These are phyloP conservation scores for Dryas octopetala DNA, from an alignment of 306 rosid species.

Conservation along the genomic window DNA sequence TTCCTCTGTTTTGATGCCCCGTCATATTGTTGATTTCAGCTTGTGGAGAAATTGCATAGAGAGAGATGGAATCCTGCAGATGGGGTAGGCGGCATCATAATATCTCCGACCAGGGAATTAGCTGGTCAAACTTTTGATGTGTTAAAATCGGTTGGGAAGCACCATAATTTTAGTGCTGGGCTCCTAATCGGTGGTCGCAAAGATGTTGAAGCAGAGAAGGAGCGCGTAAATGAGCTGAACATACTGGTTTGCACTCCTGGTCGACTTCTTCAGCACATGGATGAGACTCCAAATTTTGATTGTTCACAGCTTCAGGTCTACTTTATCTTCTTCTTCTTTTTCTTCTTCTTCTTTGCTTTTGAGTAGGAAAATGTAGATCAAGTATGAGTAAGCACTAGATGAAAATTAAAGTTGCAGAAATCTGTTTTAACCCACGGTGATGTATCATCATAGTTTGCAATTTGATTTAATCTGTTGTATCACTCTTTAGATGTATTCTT, in stretches of 20 bases:
- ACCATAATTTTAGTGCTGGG: slow-evolving; percentile 86
- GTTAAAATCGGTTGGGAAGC: slow-evolving; percentile 58
- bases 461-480: too few relatives aligned
- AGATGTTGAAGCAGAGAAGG: slow-evolving; percentile 72
- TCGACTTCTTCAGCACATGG: slow-evolving; percentile 93
- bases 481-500: background rate
- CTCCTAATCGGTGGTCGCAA: slow-evolving; percentile 92
- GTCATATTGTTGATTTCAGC: slow-evolving; percentile 42
- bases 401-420: too few relatives aligned
- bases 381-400: too few relatives aligned
- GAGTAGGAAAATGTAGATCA: background rate
- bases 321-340: slow-evolving; percentile 5
- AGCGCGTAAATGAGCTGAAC: slow-evolving; percentile 64
- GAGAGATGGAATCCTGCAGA: slow-evolving; percentile 80
- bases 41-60: slow-evolving; percentile 73
- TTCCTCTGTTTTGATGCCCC: background rate
- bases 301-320: slow-evolving; percentile 85
- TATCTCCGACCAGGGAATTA: slow-evolving; percentile 89
- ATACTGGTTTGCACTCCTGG: slow-evolving; percentile 93
- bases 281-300: slow-evolving; percentile 88
- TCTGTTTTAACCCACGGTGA: too few relatives aligned
- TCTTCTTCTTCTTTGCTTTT: slow-evolving; percentile 1
- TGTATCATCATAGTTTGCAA: too few relatives aligned
- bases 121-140: slow-evolving; percentile 81
- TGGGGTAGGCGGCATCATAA: slow-evolving; percentile 86